A percentile compares a stretch with the other conserved stretches of the same genome.
phyloP scores from a whole-genome alignment of 2,329 filamentous ascomycete species.

The Clonostachys byssicola region DNA sequence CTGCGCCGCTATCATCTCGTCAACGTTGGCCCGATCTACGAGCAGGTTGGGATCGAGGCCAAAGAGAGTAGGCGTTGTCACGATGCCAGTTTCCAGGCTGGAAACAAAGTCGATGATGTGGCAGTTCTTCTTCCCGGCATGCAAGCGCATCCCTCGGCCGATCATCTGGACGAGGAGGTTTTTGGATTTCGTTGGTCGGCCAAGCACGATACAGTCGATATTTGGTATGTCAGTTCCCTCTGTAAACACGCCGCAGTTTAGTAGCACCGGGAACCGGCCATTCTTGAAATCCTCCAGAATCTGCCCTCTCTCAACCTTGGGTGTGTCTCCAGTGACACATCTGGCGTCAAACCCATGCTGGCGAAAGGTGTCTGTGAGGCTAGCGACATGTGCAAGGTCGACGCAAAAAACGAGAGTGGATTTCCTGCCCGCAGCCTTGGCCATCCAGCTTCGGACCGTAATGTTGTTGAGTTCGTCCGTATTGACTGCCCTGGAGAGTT shows the following conservation, averaged over 20 bases:
- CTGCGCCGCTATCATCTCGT: constrained; percentile 55
- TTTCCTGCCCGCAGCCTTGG: constrained; percentile 67
- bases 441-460: constrained; percentile 81
- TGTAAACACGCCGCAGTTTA: constrained; percentile 96
- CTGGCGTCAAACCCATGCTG: constrained; percentile 75
- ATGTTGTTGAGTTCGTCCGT: constrained; percentile 77
- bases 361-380: constrained; percentile 73
- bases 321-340: constrained; percentile 82
- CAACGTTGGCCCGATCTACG: constrained; percentile 60
- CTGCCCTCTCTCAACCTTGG: constrained; percentile 61
- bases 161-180: constrained; percentile 98
- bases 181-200: constrained; percentile 83
- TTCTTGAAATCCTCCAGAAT: constrained; percentile 72
- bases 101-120: constrained; percentile 97
- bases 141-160: constrained; percentile 82
- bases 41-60: constrained; percentile 82
- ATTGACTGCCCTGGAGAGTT: constrained; percentile 82
- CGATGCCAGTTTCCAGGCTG: constrained; percentile 75
- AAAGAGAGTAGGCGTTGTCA: constrained; percentile 89
- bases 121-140: constrained; percentile 78
- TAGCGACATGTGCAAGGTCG: constrained; percentile 76
- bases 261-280: constrained; percentile 76
- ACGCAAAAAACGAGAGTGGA: constrained; percentile 95
- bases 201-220: constrained; percentile 88
- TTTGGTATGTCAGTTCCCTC: constrained; percentile 98